phyloP scores from a whole-genome alignment of 176 grass and related monocot species.

The Oropetium thomaeum region DNA sequence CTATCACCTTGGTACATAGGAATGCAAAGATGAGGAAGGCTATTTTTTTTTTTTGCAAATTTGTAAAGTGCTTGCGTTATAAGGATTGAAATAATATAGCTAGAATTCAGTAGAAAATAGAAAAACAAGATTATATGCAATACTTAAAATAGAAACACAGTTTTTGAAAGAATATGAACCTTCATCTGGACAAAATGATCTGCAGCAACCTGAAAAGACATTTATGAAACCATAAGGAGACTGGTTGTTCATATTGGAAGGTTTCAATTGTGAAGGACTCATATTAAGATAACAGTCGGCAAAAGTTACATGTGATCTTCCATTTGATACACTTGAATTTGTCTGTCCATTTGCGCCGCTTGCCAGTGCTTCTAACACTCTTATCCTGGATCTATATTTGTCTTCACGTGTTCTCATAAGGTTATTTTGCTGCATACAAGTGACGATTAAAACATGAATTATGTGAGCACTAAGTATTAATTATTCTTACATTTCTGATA shows the following conservation, averaged over 20 bases:
- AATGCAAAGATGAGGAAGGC: not conserved
- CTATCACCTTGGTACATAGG: not conserved
- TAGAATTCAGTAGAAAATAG: not conserved
- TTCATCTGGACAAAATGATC: conserved; percentile 36
- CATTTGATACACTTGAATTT: conserved; percentile 31
- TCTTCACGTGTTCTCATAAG: conserved; percentile 75
- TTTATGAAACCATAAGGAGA: not conserved
- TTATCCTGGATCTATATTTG: conserved; percentile 79
- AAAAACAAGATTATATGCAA: not conserved
- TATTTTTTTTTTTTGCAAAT: not conserved
- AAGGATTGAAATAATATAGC: not conserved
- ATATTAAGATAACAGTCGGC: not conserved
- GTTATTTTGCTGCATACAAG: conserved; percentile 68
- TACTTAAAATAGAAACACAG: too few relatives aligned
- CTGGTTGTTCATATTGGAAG: not conserved
- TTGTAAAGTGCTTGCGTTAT: not conserved
- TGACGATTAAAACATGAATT: conserved; percentile 22
- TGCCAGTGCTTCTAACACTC: conserved; percentile 54
- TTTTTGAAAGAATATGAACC: conserved; percentile 40
- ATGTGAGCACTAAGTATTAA: conserved; percentile 13
- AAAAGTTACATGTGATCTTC: conserved; percentile 43
- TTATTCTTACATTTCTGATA: conserved; percentile 67
- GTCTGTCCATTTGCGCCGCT: conserved; percentile 35
- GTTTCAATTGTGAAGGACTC: conserved; percentile 5
- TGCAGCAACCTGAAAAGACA: conserved; percentile 33